Evolutionary conservation across 306 rosid genomes (phyloP), one percentile per base, ranked within the genome.

Genomic region (Hylodesmum podocarpum): DNA sequence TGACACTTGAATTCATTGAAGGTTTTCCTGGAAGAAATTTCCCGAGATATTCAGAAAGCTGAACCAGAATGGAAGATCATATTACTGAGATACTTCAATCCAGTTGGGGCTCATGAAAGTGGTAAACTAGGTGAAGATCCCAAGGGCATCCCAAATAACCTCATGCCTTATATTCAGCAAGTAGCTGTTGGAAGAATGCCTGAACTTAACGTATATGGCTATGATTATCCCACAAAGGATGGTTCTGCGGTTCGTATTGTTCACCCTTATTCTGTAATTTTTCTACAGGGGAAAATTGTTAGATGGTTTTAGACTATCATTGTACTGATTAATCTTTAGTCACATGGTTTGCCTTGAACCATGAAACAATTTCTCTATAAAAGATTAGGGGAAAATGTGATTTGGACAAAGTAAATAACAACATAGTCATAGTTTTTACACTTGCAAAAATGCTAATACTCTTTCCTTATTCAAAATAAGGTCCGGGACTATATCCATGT

Each of bases 101-200:
- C 98, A 9, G 97, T 95, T 9, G 98, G 98, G 40, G 96, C 96
- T 68, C 97, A 95, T 69, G 96, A 95, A 81, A 95, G 97, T 86
- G 98, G 98, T 14, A 79, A 63, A 82, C 83, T 95, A 18, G 98
- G 98, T 72, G 98, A 95, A 90, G 97, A 95, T 78, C 98, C 97
- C 8, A 92, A 79, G 81, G 98, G 98, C 29, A 89, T 92, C 71
- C 98, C 98, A 70, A 95, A 89, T 85, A 92, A 92, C 67, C 94
- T 95, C 59, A 92, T 95, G 98, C 98, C 98, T 78, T 95, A 86
- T 85, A 89, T 95, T 40, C 92, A 95, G 85, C 98, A 92, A 82
- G 98, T 95, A 25, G 96, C 97, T 25, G 96, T 89, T 25, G 98
- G 97, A 68, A 92, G 98, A 83, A 84, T 90, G 75, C 89, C 96